Evolutionary conservation across 2,329 filamentous ascomycete genomes (phyloP), one percentile per base, ranked within the genome.

Genomic region (Clarireedia sp.): DNA sequence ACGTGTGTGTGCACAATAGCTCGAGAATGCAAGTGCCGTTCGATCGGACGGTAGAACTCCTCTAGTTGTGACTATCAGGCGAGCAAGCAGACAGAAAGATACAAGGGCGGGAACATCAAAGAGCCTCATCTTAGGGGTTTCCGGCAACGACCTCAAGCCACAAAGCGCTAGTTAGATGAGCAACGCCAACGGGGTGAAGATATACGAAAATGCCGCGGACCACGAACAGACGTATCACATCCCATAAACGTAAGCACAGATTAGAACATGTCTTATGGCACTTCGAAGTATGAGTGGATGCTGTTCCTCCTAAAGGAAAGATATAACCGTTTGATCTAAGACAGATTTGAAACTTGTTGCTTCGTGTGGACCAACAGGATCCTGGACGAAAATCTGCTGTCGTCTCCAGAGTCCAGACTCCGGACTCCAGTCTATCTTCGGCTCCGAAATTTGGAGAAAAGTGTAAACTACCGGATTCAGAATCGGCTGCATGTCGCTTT

Each of bases 401-500:
- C 12, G 8, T 33, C 8, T 33, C 29, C 9, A 33, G 29, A 3
- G 9, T 33, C 29, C 29, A 33, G 29, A 9, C 41, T 7, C 24
- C 29, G 12, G 29, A 12, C 29, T 33, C 29, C 29, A 33, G 29
- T 17, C 41, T 7, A 17, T 19, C 19, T 21, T 29, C 33, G n/a
- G 19, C 36, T 19, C 41, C 29, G 50, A 9, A 53, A 33, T 33
- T 33, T 33, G 26, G 29, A 48, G 29, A 19, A 10, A 8, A 9
- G 14, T 12, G 40, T 29, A n/a, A 19, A 29, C 48, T 29, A 38
- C 57, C 47, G 37, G 12, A 58, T 59, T 55, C 51, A 51, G 63
- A 60, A 54, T 24, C 36, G 53, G 57, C n/a, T 61, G 61, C 61
- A 62, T 59, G 53, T 57, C 50, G 52, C 55, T n/a, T n/a, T 48